Evolutionary conservation across 192 early-diverging fungal species (phyloP), one percentile per base, ranked within the genome.

Genomic region (Backusella luteola): DNA sequence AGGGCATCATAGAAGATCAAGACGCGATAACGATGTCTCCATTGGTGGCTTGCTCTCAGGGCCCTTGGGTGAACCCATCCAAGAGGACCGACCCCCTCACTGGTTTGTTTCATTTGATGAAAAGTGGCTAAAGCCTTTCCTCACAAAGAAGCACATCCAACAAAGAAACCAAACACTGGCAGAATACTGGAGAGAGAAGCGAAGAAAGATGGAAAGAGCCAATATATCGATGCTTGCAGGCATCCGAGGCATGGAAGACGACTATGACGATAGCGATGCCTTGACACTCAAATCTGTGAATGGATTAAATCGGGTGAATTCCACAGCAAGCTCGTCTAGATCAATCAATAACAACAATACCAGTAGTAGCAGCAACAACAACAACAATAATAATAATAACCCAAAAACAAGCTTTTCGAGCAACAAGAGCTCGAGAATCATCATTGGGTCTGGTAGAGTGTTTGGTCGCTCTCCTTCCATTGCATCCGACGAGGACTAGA

Each of bases 81-180:
- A 80, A 38, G 86, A 86, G 32, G 80, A 84, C 26, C 80, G 81
- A 6, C 85, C 85, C 38, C 80, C 87, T 2, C 93, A 95, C 75
- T 95, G 94, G 94, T 95, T 95, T 82, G 85, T 95, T 26, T 90
- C 88, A 15, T 95, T 95, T 85, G 94, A 95, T 83, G 87, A 93
- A 69, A 85, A 85, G 74, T 95, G 87, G 80, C 80, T 95, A 3
- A 94, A 94, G 76, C 94, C 94, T n/a, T 80, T 95, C 63, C 93
- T 95, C 77, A 91, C 92, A 36, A 81, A 81, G 56, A 68, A 66
- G 4, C 76, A 81, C 42, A 67, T 81, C 0, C 80, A 81, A 26
- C 72, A 77, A 46, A 52, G 80, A 14, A 81, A 81, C 34, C 69
- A 77, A 29, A 78, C 73, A 34, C 41, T 81, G 23, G 80, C 76